These are phyloP conservation scores for Termitomyces sp. DNA, from an alignment of 768 basidiomycete species.

Conservation along the genomic window DNA sequence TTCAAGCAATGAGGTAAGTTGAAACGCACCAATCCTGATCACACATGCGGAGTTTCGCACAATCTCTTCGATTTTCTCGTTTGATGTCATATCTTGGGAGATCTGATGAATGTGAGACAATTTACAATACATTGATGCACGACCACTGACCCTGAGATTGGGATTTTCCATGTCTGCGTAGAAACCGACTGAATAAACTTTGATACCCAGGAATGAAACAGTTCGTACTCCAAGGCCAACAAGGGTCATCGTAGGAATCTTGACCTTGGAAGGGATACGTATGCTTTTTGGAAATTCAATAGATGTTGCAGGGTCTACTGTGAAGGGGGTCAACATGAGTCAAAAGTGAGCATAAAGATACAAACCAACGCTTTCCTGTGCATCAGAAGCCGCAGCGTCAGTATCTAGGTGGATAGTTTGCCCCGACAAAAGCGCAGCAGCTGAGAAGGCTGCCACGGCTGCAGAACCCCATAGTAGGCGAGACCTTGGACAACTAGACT, in stretches of 20 bases:
- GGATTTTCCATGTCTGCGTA: slow-evolving; percentile 80
- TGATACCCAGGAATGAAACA: slow-evolving; percentile 83
- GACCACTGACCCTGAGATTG: slow-evolving; percentile 46
- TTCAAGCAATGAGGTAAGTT: background rate
- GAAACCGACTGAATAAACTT: slow-evolving; percentile 89
- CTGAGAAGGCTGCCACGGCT: slow-evolving; percentile 10
- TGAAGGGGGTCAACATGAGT: background rate
- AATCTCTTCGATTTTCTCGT: slow-evolving; percentile 71
- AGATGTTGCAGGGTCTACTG: slow-evolving; percentile 73
- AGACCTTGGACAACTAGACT: background rate
- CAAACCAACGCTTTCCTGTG: slow-evolving; percentile 11
- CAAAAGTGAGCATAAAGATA: background rate
- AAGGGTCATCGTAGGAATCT: slow-evolving; percentile 61
- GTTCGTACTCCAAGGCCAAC: slow-evolving; percentile 85
- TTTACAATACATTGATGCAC: background rate
- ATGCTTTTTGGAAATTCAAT: slow-evolving; percentile 71
- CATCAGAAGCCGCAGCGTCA: background rate
- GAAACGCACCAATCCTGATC: slow-evolving; percentile 62
- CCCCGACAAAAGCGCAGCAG: slow-evolving; percentile 7
- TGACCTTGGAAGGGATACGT: slow-evolving; percentile 58
- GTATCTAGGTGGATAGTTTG: slow-evolving; percentile 16
- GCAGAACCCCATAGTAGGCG: slow-evolving; percentile 15
- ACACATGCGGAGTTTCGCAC: slow-evolving; percentile 66
- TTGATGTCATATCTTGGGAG: slow-evolving; percentile 48
- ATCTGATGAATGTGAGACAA: slow-evolving; percentile 38